Conservation (phyloP, 495 filamentous ascomycete genomes). For the Neurospora discreta region DNA sequence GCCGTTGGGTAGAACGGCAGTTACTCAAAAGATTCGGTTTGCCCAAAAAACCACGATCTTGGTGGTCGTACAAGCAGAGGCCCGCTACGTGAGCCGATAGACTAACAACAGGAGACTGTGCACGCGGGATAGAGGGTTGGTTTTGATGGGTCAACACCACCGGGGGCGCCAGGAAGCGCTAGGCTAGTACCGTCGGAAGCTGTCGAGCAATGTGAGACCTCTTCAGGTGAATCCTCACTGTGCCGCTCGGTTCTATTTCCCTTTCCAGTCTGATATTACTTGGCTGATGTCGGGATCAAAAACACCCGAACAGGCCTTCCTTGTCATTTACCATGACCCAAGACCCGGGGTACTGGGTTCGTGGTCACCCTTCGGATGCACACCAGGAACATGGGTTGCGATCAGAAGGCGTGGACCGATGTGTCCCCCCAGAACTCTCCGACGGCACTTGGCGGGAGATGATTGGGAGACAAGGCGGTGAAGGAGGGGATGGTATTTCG, state of each 20-base stretch:
- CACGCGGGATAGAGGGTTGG: background rate
- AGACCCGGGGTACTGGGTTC: conserved; percentile 1
- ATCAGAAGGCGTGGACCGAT: background rate
- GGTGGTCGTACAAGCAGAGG: too few species aligned
- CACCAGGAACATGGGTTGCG: conserved; percentile 5
- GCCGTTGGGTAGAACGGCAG: background rate
- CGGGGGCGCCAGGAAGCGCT: background rate
- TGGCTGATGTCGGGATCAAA: conserved; percentile 19
- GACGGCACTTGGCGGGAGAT: conserved; percentile 3
- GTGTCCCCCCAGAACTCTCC: background rate
- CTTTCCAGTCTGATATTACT: background rate
- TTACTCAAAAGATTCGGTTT: background rate
- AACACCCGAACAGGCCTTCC: conserved; percentile 29
- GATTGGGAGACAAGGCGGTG: conserved; percentile 4
- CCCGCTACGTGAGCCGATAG: too few species aligned
- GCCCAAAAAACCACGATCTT: background rate
- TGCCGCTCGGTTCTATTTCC: background rate
- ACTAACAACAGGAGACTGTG: too few species aligned
- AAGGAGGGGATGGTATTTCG: background rate
- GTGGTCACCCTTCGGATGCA: conserved; percentile 7
- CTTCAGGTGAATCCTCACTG: background rate
- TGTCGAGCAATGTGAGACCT: background rate
- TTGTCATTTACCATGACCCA: conserved; percentile 19
- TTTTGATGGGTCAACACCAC: background rate
- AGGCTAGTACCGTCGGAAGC: background rate